Conservation (phyloP, 148 eudicot genomes). For the Rhododendron griersonianum region DNA sequence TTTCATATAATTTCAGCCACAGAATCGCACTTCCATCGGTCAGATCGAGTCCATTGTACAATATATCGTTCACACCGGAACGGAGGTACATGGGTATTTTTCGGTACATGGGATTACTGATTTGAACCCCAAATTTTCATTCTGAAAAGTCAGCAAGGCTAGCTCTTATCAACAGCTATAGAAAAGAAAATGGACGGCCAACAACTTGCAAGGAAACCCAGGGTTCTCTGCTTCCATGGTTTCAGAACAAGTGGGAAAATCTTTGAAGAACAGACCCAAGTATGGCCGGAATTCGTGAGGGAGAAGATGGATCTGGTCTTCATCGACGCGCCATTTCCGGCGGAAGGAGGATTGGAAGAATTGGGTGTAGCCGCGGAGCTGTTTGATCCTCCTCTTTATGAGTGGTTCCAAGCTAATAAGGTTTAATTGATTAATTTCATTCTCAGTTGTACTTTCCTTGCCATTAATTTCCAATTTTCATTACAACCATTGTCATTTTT, state of each 20-base stretch:
- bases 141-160: background rate
- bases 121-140: too few relatives aligned
- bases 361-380: background rate
- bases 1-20: too few relatives aligned
- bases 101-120: too few relatives aligned
- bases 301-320: constrained; percentile 26
- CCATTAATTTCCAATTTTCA: background rate
- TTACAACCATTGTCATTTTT: background rate
- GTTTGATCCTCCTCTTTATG: constrained; percentile 24
- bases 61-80: background rate
- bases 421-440: background rate
- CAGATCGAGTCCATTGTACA: background rate
- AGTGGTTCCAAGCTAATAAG: constrained; percentile 18
- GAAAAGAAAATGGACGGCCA: background rate
- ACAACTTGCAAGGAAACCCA: constrained; percentile 10
- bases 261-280: background rate
- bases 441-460: background rate
- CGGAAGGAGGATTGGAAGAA: constrained; percentile 1
- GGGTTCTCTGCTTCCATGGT: constrained; percentile 27
- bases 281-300: constrained; percentile 22
- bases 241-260: constrained; percentile 17
- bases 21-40: background rate
- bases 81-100: background rate
- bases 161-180: background rate
- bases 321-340: constrained; percentile 21